Evolutionary conservation across 768 basidiomycete genomes (phyloP).

Genomic region (Tulasnella sp.): DNA sequence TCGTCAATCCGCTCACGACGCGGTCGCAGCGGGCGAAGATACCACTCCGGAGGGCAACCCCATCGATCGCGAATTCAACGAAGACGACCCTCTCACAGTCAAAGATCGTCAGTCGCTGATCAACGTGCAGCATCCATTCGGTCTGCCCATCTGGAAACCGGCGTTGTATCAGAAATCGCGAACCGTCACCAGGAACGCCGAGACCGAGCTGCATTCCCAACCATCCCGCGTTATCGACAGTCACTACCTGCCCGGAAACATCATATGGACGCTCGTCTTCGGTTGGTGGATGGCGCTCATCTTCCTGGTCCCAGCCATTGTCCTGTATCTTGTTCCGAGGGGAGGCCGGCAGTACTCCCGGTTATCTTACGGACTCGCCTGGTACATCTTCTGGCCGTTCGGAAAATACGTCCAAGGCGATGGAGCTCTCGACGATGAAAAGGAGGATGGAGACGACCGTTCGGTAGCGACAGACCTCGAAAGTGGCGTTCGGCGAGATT

Average conservation of each 20-base stretch:
- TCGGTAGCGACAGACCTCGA: constrained; percentile 44
- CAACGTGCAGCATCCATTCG: constrained; percentile 99
- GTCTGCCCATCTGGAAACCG: constrained; percentile 99
- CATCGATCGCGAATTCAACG: constrained; percentile 42
- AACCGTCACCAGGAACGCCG: constrained; percentile 94
- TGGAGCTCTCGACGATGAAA: constrained; percentile 42
- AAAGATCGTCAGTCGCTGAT: constrained; percentile 97
- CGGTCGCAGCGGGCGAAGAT: constrained; percentile 25
- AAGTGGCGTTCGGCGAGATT: constrained; percentile 36
- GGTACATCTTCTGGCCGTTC: constrained; percentile 98
- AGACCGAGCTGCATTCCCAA: constrained; percentile 87
- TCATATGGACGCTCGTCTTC: constrained; percentile 87
- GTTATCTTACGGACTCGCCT: constrained; percentile 89
- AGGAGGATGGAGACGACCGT: constrained; percentile 43
- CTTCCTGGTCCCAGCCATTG: constrained; percentile 66
- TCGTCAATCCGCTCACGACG: constrained; percentile 25
- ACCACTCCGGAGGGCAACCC: constrained; percentile 25
- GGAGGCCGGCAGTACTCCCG: constrained; percentile 84
- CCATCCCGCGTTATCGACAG: constrained; percentile 93
- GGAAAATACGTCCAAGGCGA: constrained; percentile 97
- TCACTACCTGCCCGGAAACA: constrained; percentile 90
- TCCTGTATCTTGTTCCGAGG: constrained; percentile 73
- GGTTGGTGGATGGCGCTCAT: constrained; percentile 89
- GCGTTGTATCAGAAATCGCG: constrained; percentile 98
- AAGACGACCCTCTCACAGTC: constrained; percentile 88